Conservation (phyloP, 2,329 filamentous ascomycete genomes). For the Pyricularia sp. region DNA sequence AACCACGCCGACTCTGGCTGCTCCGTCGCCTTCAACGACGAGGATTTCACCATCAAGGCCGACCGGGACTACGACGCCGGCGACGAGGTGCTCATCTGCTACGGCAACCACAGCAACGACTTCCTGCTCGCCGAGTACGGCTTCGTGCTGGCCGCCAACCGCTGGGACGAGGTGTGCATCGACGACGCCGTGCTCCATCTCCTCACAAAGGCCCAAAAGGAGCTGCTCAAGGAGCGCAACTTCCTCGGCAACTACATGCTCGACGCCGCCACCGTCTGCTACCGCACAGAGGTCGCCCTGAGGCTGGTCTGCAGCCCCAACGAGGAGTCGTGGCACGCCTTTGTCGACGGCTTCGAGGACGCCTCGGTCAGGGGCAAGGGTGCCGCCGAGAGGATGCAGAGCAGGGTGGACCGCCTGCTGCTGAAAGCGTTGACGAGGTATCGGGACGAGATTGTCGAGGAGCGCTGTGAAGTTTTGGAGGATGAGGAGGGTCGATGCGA, state of each 20-base stretch:
- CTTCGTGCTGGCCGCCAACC: constrained; percentile 31
- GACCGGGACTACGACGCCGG: constrained; percentile 35
- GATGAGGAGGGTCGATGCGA: neutral
- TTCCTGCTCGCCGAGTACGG: constrained; percentile 59
- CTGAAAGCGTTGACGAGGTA: constrained; percentile 46
- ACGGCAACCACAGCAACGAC: constrained; percentile 59
- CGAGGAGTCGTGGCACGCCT: constrained; percentile 8
- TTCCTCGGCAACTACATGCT: constrained; percentile 13
- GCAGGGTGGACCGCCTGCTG: constrained; percentile 55
- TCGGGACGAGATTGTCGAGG: constrained; percentile 36
- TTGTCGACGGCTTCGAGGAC: constrained; percentile 5
- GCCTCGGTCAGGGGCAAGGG: neutral
- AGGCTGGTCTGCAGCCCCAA: constrained; percentile 6
- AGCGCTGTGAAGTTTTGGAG: constrained; percentile 27
- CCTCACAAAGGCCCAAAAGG: constrained; percentile 3
- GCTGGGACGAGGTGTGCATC: constrained; percentile 34
- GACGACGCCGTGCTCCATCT: constrained; percentile 29
- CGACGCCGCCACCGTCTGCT: constrained; percentile 13
- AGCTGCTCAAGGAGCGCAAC: constrained; percentile 9
- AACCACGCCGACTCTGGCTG: constrained; percentile 39
- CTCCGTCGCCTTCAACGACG: constrained; percentile 32
- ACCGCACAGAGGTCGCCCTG: constrained; percentile 13
- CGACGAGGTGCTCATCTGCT: constrained; percentile 57
- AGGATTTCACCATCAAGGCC: constrained; percentile 42
- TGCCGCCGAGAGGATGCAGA: constrained; percentile 1